These are phyloP conservation scores for Rossbeevera mucosa DNA, from an alignment of 768 basidiomycete genomes.

Conservation along the genomic window DNA sequence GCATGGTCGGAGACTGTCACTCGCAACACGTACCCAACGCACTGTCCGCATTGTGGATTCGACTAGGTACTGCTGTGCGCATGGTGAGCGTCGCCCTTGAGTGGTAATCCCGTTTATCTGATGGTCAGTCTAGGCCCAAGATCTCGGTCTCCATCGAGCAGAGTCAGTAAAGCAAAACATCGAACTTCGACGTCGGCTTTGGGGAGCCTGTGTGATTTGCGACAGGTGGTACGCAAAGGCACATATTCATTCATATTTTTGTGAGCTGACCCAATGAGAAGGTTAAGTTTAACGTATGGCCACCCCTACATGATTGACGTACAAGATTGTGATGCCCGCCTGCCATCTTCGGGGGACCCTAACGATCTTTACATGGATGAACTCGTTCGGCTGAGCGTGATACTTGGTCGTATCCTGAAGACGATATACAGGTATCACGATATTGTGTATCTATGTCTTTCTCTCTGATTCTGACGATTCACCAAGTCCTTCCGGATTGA, in stretches of 20 bases:
- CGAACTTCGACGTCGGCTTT: conserved; percentile 83
- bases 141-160: conserved; percentile 90
- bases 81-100: conserved; percentile 59
- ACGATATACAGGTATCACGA: conserved; percentile 77
- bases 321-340: conserved; percentile 90
- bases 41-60: conserved; percentile 80
- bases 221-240: conserved; percentile 75
- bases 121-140: conserved; percentile 69
- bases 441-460: neutral
- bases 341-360: conserved; percentile 84
- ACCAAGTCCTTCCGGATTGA: conserved; percentile 78
- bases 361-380: conserved; percentile 82
- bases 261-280: conserved; percentile 27
- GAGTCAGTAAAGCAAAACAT: conserved; percentile 81
- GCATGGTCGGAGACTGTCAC: conserved; percentile 87
- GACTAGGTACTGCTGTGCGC: conserved; percentile 83
- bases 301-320: conserved; percentile 96
- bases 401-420: conserved; percentile 89
- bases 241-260: neutral
- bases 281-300: conserved; percentile 86
- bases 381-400: conserved; percentile 84
- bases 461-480: conserved; percentile 6
- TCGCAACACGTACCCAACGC: conserved; percentile 85
- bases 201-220: conserved; percentile 92
- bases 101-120: conserved; percentile 10